Evolutionary conservation across 139 green algal species (phyloP).

Genomic region (Bryopsis sp.): DNA sequence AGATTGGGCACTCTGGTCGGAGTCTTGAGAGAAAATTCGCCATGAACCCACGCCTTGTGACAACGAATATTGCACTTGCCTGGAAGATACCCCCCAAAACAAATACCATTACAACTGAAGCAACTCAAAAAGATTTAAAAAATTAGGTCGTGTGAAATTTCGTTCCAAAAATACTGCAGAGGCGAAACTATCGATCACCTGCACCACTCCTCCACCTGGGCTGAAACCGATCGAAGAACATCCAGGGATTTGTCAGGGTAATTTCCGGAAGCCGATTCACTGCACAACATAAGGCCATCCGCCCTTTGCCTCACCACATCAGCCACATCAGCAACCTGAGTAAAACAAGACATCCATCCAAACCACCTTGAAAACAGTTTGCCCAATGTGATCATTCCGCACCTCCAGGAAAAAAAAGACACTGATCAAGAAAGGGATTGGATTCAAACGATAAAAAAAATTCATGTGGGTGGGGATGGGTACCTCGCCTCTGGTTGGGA

Average conservation of each 20-base stretch:
- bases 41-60: slow-evolving; percentile 68
- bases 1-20: slow-evolving; percentile 70
- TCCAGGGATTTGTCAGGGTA: slow-evolving; percentile 65
- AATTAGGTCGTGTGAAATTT: too few relatives aligned
- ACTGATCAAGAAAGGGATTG: neutral
- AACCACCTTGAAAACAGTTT: too few relatives aligned
- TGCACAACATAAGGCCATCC: slow-evolving; percentile 77
- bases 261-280: slow-evolving; percentile 64
- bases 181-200: neutral
- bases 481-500: slow-evolving; percentile 74
- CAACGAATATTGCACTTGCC: slow-evolving; percentile 67
- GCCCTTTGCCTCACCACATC: slow-evolving; percentile 70
- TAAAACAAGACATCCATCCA: neutral
- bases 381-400: too few relatives aligned
- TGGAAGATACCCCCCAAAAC: too few relatives aligned
- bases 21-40: slow-evolving; percentile 55
- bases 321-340: slow-evolving; percentile 66
- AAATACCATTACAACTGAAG: too few relatives aligned
- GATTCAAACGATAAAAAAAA: neutral
- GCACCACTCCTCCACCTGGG: slow-evolving; percentile 27
- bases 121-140: too few relatives aligned
- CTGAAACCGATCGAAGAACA: slow-evolving; percentile 53
- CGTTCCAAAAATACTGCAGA: neutral
- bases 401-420: too few relatives aligned
- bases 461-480: neutral